These are phyloP conservation scores for Orbilia oligospora DNA, from an alignment of 2,329 filamentous ascomycete genomes.

Conservation along the genomic window DNA sequence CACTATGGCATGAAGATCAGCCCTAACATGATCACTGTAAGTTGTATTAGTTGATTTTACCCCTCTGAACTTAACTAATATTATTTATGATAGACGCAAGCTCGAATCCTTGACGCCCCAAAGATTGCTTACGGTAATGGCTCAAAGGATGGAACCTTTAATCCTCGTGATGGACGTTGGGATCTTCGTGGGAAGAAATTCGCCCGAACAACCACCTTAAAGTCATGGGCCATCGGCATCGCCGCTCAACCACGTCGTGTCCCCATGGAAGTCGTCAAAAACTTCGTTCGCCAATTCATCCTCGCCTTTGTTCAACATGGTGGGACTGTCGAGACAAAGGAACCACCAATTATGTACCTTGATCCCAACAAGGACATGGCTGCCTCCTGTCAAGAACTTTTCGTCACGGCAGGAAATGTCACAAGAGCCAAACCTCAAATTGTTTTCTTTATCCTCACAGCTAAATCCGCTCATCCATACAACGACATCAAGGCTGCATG, in stretches of 20 bases:
- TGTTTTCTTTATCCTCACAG: constrained; percentile 81
- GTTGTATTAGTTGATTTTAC: constrained; percentile 61
- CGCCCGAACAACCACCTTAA: constrained; percentile 76
- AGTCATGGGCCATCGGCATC: constrained; percentile 80
- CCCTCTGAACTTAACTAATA: constrained; percentile 30
- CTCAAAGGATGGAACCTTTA: constrained; percentile 60
- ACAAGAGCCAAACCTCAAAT: constrained; percentile 77
- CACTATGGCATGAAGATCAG: constrained; percentile 82
- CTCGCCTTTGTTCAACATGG: constrained; percentile 75
- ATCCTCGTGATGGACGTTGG: constrained; percentile 79
- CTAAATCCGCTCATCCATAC: constrained; percentile 81
- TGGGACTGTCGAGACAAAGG: constrained; percentile 70
- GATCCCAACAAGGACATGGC: constrained; percentile 69
- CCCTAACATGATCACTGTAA: constrained; percentile 72
- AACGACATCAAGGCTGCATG: constrained; percentile 88
- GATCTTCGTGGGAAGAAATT: constrained; percentile 88
- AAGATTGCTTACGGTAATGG: constrained; percentile 76
- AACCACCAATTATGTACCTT: constrained; percentile 69
- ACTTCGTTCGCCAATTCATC: constrained; percentile 75
- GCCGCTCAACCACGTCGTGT: constrained; percentile 71
- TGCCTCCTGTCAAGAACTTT: constrained; percentile 73
- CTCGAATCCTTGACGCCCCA: constrained; percentile 79
- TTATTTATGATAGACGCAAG: constrained; percentile 71
- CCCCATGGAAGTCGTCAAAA: constrained; percentile 68
- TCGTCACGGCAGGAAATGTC: constrained; percentile 72